phyloP scores from a whole-genome alignment of 2,329 filamentous ascomycete genomes.

The Mycosphaerella sp. region DNA sequence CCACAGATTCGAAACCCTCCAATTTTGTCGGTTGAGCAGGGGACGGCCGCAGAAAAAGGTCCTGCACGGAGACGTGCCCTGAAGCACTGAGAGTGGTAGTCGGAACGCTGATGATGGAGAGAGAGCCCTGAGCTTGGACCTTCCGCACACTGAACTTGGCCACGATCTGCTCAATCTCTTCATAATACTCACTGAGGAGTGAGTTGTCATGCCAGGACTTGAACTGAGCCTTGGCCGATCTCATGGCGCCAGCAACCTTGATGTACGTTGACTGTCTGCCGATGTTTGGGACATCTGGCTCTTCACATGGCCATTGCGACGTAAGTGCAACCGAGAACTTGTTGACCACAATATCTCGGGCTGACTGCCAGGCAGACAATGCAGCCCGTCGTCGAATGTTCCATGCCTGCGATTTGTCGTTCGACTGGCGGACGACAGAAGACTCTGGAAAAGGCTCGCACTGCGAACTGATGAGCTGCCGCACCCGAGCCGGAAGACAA shows the following conservation, averaged over 20 bases:
- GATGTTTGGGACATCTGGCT: neutral
- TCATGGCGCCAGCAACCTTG: neutral
- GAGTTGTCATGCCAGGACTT: slow-evolving; percentile 8
- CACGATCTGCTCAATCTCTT: neutral
- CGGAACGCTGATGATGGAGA: neutral
- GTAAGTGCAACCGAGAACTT: neutral
- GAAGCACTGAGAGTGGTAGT: neutral
- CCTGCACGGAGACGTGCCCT: slow-evolving; percentile 3
- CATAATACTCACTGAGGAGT: neutral
- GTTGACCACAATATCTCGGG: neutral
- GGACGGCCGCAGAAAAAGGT: slow-evolving; percentile 1
- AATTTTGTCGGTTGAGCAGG: neutral
- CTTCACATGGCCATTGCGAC: slow-evolving; percentile 5
- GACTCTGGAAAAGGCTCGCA: neutral
- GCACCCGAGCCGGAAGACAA: neutral
- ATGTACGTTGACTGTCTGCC: neutral
- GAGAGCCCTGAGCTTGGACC: neutral
- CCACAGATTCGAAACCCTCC: neutral
- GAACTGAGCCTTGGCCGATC: neutral
- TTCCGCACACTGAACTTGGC: neutral
- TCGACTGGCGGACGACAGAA: neutral
- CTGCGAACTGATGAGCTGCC: slow-evolving; percentile 14
- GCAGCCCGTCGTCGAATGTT: neutral
- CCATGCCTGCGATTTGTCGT: neutral
- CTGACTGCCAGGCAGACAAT: neutral